Conservation (phyloP, 192 early-diverging fungal genomes). For the Chytriomyces sp. region DNA sequence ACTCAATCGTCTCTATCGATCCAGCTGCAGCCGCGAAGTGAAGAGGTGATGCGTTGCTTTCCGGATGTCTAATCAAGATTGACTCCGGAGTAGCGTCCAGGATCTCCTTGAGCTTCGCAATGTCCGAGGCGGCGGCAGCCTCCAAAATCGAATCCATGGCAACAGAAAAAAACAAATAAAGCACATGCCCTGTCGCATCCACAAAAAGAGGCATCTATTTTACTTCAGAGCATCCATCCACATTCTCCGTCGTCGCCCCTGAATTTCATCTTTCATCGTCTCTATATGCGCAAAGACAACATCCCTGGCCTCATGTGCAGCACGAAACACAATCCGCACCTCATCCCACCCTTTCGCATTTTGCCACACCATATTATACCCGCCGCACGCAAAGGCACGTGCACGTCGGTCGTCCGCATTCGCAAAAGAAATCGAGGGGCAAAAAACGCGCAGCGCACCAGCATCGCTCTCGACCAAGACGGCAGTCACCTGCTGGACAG, state of each 20-base stretch:
- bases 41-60: conserved; percentile 14
- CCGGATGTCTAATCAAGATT: background rate
- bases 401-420: background rate
- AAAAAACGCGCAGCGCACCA: background rate
- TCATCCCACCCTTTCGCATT: background rate
- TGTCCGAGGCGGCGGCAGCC: background rate
- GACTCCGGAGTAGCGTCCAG: background rate
- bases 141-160: background rate
- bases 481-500: background rate
- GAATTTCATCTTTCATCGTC: background rate
- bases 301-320: background rate
- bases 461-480: background rate
- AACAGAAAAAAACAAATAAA: background rate
- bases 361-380: conserved; percentile 16
- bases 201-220: background rate
- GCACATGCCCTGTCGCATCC: too few species aligned
- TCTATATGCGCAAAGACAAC: background rate
- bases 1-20: conserved; percentile 21
- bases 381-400: background rate
- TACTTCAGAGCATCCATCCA: conserved; percentile 11
- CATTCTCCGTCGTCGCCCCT: background rate
- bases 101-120: background rate
- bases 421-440: background rate
- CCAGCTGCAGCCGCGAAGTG: conserved; percentile 32
- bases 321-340: background rate